These are phyloP conservation scores for Carex sylvatica DNA, from an alignment of 202 grass and related monocot species.

Conservation along the genomic window DNA sequence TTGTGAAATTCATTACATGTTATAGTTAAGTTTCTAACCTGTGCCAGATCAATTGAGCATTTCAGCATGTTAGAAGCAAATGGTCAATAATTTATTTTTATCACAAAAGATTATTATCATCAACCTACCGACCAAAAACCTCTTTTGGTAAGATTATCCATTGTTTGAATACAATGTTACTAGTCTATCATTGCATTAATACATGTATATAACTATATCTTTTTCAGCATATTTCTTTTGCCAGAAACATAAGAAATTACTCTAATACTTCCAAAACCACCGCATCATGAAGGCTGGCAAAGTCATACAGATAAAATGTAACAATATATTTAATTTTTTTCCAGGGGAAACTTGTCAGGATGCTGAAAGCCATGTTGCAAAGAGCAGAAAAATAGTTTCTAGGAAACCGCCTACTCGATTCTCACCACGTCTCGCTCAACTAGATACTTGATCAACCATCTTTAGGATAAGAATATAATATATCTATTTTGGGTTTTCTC, in stretches of 20 bases:
- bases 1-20: not conserved
- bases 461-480: not conserved
- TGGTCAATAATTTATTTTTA: no score
- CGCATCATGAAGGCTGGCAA: not conserved
- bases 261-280: not conserved
- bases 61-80: not conserved
- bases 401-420: constrained; percentile 24
- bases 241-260: not conserved
- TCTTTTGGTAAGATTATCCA: no score
- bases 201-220: not conserved
- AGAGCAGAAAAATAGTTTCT: not conserved
- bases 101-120: not conserved
- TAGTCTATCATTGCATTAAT: not conserved
- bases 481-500: not conserved
- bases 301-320: not conserved
- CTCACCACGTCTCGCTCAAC: not conserved
- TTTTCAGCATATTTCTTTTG: not conserved
- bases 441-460: not conserved
- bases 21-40: not conserved
- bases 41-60: not conserved
- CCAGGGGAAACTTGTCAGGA: not conserved
- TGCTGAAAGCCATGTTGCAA: not conserved
- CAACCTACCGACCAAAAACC: not conserved
- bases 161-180: no score
- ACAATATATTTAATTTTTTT: constrained; percentile 10